These are phyloP conservation scores for Pterocarpus macrocarpus DNA, from an alignment of 306 rosid genomes.

Conservation along the genomic window DNA sequence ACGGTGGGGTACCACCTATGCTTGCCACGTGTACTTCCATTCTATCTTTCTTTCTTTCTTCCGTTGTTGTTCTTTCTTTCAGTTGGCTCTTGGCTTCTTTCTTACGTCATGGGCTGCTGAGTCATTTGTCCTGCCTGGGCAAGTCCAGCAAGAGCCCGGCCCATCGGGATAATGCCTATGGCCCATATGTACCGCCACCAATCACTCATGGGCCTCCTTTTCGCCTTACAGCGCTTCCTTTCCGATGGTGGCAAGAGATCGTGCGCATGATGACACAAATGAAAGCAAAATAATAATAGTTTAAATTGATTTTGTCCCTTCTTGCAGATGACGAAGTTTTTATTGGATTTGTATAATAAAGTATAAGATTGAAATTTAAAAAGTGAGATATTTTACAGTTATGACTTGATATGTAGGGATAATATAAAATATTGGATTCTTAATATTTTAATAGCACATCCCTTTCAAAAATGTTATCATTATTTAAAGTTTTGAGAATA, in stretches of 20 bases:
- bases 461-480: too few species aligned
- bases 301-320: too few species aligned
- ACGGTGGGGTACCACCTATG: slow-evolving; percentile 1
- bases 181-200: background rate
- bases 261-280: too few species aligned
- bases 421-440: too few species aligned
- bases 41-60: background rate
- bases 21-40: background rate
- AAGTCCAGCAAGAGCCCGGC: background rate
- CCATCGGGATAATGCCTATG: background rate
- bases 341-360: too few species aligned
- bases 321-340: too few species aligned
- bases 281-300: too few species aligned
- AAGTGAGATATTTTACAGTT: too few species aligned
- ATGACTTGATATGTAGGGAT: too few species aligned
- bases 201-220: background rate
- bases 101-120: background rate
- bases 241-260: background rate
- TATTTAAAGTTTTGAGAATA: too few species aligned
- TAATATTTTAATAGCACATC: too few species aligned
- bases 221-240: background rate
- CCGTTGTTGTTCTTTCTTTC: background rate
- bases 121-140: background rate
- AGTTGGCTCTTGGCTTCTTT: background rate
- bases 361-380: too few species aligned